Evolutionary conservation across 2,329 filamentous ascomycete species (phyloP), one percentile per base, ranked within the genome.

Genomic region (Beauveria sp.): DNA sequence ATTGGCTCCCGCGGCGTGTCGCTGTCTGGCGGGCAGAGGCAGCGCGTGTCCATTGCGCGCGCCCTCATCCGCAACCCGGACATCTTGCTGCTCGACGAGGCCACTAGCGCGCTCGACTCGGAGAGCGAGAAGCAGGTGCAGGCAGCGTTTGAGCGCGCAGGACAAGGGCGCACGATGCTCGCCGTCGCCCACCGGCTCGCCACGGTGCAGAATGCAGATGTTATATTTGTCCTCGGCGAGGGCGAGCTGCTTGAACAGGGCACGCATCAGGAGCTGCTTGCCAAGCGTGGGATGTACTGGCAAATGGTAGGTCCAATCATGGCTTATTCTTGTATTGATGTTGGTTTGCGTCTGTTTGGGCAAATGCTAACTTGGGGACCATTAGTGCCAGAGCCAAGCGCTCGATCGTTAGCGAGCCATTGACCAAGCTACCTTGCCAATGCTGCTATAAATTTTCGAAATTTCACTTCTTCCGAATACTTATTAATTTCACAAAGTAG

Each of bases 111-210:
- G 7, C 77, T 90, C 3, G 88, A 90, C 67, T 84, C 81, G 2
- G 83, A 86, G 68, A 81, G 80, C 46, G 82, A 85, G 71, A 79
- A 82, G 70, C 75, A 85, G 20, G 82, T 86, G 5, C 83, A 93
- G 71, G 78, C 77, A 1, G 88, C 88, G 0, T 84, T 93, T 68
- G 86, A 91, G 76, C 78, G 78, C 50, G 85, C 84, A 0, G 80
- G 79, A 3, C 78, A 79, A 65, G 82, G 81, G 2, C 75, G 82
- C 6, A 86, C 90, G 1, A 90, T 89, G 63, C 78, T 95, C 2
- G 88, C 89, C 3, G 89, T 95, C 12, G 90, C 90, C 1, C 90
- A 93, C 70, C 79, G 90, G 18, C 77, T 93, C 54, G 87, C 87
- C 0, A 93, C 88, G 12, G 86, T 93, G 24, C 89, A 90, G 71